Percentiles rank a stretch among this genome's conserved stretches.
phyloP scores from a whole-genome alignment of 441 rosid species.

The Adansonia madagascariensis region DNA sequence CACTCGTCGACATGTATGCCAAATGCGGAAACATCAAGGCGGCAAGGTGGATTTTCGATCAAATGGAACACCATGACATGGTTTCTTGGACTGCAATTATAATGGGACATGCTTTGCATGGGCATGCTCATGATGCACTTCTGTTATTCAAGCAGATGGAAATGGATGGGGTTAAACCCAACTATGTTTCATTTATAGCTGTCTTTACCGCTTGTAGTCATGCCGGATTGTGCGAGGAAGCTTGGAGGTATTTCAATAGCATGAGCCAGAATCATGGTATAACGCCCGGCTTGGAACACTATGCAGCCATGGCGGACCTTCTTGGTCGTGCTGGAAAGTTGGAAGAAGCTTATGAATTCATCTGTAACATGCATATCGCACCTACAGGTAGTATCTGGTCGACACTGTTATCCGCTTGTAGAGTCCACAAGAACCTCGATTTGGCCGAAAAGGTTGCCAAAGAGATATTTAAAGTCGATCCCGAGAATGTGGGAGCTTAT shows the following conservation, averaged over 20 bases:
- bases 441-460: slow-evolving; percentile 60
- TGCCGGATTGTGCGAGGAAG: slow-evolving; percentile 57
- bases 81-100: slow-evolving; percentile 75
- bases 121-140: slow-evolving; percentile 57
- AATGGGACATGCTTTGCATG: slow-evolving; percentile 70
- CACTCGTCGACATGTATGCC: slow-evolving; percentile 85
- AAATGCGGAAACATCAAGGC: slow-evolving; percentile 70
- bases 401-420: slow-evolving; percentile 60
- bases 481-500: slow-evolving; percentile 57
- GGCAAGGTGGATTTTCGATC: slow-evolving; percentile 51
- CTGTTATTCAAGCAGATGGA: slow-evolving; percentile 59
- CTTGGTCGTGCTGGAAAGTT: slow-evolving; percentile 71
- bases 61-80: slow-evolving; percentile 53
- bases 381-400: slow-evolving; percentile 62
- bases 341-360: slow-evolving; percentile 60
- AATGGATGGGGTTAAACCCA: slow-evolving; percentile 55
- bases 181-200: slow-evolving; percentile 57
- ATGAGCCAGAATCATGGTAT: slow-evolving; percentile 51
- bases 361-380: slow-evolving; percentile 41
- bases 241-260: slow-evolving; percentile 50
- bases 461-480: slow-evolving; percentile 47
- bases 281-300: slow-evolving; percentile 57
- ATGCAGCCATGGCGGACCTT: slow-evolving; percentile 65
- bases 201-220: slow-evolving; percentile 74
- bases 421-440: slow-evolving; percentile 58